phyloP scores from a whole-genome alignment of 352 stramenopile species.

The Phytophthora syringae region DNA sequence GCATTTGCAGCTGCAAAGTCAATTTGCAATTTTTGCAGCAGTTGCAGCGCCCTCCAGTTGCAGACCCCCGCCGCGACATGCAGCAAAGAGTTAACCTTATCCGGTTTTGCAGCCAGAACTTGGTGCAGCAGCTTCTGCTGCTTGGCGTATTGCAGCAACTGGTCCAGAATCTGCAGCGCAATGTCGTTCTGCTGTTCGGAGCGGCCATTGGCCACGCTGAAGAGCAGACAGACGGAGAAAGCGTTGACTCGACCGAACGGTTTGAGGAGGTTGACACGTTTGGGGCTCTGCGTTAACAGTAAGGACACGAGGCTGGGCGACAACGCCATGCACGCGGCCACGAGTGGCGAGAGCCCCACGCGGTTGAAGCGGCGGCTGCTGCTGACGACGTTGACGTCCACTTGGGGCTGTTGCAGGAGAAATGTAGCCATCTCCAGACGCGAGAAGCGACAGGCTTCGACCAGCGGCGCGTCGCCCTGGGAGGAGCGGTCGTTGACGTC shows the following conservation, averaged over 20 bases:
- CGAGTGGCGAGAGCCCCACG: constrained; percentile 48
- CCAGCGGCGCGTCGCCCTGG: constrained; percentile 50
- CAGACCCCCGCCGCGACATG: constrained; percentile 57
- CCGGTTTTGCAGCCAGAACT: constrained; percentile 45
- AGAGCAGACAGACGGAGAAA: constrained; percentile 48
- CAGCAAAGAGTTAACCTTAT: constrained; percentile 54
- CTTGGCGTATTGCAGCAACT: constrained; percentile 49
- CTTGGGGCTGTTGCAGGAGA: constrained; percentile 37
- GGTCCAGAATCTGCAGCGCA: constrained; percentile 48
- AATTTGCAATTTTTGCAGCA: constrained; percentile 48
- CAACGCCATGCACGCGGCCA: constrained; percentile 69
- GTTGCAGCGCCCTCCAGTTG: constrained; percentile 52
- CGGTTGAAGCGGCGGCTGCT: constrained; percentile 48
- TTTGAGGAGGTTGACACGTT: constrained; percentile 39
- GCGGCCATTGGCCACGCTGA: constrained; percentile 63
- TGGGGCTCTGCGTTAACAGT: constrained; percentile 32
- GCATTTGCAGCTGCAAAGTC: constrained; percentile 35
- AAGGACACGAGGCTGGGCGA: constrained; percentile 42
- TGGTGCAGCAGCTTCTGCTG: constrained; percentile 32
- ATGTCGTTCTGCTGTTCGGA: constrained; percentile 45
- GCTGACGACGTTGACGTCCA: constrained; percentile 44
- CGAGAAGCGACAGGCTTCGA: constrained; percentile 65
- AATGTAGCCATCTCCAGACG: constrained; percentile 46
- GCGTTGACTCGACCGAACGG: constrained; percentile 54
- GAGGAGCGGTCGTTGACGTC: constrained; percentile 48